These are phyloP conservation scores for Clonostachys rosea DNA, from an alignment of 2,329 filamentous ascomycete species.

Conservation along the genomic window DNA sequence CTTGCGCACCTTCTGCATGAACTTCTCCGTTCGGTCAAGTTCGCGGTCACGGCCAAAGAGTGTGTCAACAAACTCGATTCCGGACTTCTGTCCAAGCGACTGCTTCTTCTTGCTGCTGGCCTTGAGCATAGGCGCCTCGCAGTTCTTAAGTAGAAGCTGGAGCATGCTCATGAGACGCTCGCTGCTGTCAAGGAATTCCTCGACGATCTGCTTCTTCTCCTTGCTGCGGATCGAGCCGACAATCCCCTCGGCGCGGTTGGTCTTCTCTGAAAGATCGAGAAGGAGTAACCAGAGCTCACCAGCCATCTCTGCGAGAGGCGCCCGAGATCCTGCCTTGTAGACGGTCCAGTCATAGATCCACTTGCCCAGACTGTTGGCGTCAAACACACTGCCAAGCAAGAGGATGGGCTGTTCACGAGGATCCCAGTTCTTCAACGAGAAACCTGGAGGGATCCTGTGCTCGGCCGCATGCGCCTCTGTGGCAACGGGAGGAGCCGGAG, in stretches of 20 bases:
- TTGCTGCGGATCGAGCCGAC: slow-evolving; percentile 65
- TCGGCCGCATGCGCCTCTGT: slow-evolving; percentile 55
- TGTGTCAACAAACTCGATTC: slow-evolving; percentile 91
- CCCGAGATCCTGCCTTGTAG: slow-evolving; percentile 76
- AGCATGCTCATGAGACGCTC: slow-evolving; percentile 84
- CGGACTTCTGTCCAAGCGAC: slow-evolving; percentile 81
- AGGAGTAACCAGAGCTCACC: slow-evolving; percentile 93
- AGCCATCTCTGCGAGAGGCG: slow-evolving; percentile 83
- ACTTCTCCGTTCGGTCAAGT: slow-evolving; percentile 82
- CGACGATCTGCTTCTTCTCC: slow-evolving; percentile 75
- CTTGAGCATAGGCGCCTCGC: slow-evolving; percentile 93
- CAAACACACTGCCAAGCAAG: slow-evolving; percentile 90
- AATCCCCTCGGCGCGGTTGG: slow-evolving; percentile 83
- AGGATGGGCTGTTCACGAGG: slow-evolving; percentile 90
- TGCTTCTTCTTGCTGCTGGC: slow-evolving; percentile 69
- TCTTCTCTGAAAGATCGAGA: slow-evolving; percentile 89
- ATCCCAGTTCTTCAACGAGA: slow-evolving; percentile 98
- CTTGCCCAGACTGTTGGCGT: slow-evolving; percentile 94
- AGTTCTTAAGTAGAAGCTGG: slow-evolving; percentile 80
- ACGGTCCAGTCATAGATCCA: slow-evolving; percentile 99
- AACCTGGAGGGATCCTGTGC: slow-evolving; percentile 80
- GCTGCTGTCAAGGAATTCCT: slow-evolving; percentile 45
- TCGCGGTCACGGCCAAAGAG: slow-evolving; percentile 92
- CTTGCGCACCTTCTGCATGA: slow-evolving; percentile 83
- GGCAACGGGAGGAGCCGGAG: slow-evolving; percentile 36